Conservation (phyloP, 2,329 filamentous ascomycete genomes). For the Thielaviopsis ethacetica region DNA sequence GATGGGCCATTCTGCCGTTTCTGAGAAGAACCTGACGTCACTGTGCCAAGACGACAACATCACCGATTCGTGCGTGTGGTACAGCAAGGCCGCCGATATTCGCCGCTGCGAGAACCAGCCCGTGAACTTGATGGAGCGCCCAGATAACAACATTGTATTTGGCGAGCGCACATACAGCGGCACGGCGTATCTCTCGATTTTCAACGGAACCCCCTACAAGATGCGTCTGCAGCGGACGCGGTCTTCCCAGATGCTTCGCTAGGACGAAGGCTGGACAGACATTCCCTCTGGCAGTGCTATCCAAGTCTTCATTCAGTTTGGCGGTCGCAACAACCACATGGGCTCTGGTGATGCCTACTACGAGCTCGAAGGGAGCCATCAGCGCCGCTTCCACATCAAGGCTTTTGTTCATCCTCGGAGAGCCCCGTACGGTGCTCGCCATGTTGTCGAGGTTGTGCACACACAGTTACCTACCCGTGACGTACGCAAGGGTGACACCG, state of each 20-base stretch:
- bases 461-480: constrained; percentile 1
- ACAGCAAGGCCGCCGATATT: constrained; percentile 3
- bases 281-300: constrained; percentile 5
- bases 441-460: constrained; percentile 5
- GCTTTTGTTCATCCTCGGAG: constrained; percentile 1
- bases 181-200: constrained; percentile 3
- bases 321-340: constrained; percentile 6
- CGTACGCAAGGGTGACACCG: not conserved
- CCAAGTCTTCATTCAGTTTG: constrained; percentile 6
- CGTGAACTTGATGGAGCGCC: not conserved
- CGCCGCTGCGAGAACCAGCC: constrained; percentile 3
- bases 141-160: constrained; percentile 2
- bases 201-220: constrained; percentile 8
- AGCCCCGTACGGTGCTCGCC: constrained; percentile 2
- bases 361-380: constrained; percentile 1
- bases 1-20: constrained; percentile 1
- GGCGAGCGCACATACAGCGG: constrained; percentile 6
- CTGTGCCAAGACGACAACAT: constrained; percentile 1
- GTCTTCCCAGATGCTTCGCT: constrained; percentile 8
- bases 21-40: not conserved
- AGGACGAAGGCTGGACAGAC: constrained; percentile 7
- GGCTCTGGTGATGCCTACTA: constrained; percentile 4
- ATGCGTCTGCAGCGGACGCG: constrained; percentile 2
- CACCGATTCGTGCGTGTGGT: constrained; percentile 2
- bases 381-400: constrained; percentile 3